Evolutionary conservation across 176 grass and related monocot genomes (phyloP), one percentile per base, ranked within the genome.

Genomic region (Sorghum bicolor): DNA sequence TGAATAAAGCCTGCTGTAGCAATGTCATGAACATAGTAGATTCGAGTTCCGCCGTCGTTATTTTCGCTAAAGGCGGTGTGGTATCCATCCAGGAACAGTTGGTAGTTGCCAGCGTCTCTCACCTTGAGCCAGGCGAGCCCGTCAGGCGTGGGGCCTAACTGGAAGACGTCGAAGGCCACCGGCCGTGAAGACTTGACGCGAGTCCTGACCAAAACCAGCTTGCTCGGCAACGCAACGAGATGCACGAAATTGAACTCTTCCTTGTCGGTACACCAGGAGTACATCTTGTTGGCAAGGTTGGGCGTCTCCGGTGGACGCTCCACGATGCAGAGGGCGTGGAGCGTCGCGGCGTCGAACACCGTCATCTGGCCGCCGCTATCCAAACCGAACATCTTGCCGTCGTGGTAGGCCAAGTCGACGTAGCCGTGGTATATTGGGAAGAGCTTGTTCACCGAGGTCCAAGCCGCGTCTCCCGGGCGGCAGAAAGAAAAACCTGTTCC

Each of bases 11-110:
- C 50, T 22, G 19, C 6, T 53, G 50, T 52, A 50, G 5, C 1
- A 58, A 24, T 17, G 8, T 82, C 80, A 34, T 74, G 70, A 30
- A 83, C 57, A 25, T 75, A 83, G 40, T 83, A 83, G 38, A 83
- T 65, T 2, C 57, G 20, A 11, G 50, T 73, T 4, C 80, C 37
- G 6, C 8, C 29, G 20, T 32, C 9, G 20, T 48, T 20, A 39
- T 44, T 44, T 72, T 43, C 13, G 7, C 3, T 33, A 19, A 75
- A 83, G 0, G 58, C 14, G 0, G 81, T 11, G 30, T 83, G 71
- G 22, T 83, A 64, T 15, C 57, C 40, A 39, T 83, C 81, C 25
- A 83, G 22, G 41, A 65, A 83, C 22, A 83, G 2, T 2, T 83
- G 39, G 14, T 83, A 83, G 81, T 65, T 37, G 20, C 70, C 58